phyloP scores from a whole-genome alignment of 176 grass and related monocot genomes.

The Oropetium thomaeum region DNA sequence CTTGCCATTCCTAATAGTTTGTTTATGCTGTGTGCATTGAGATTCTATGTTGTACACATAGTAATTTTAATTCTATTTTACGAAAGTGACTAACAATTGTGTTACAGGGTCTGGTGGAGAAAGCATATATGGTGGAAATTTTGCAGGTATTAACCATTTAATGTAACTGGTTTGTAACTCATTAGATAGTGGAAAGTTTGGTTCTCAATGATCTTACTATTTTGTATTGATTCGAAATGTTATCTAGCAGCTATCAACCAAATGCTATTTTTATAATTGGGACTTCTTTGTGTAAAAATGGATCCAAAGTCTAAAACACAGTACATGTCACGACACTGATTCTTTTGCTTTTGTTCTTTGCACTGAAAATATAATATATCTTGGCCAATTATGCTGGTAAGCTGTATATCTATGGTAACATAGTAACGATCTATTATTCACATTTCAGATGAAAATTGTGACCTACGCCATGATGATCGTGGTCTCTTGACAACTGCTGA shows the following conservation, averaged over 20 bases:
- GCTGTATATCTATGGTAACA: conserved; percentile 14
- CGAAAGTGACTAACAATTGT: conserved; percentile 25
- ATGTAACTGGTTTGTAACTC: not conserved
- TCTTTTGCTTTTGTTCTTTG: conserved; percentile 27
- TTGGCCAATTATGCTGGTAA: conserved; percentile 5
- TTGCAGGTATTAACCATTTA: conserved; percentile 69
- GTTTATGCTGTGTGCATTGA: conserved; percentile 9
- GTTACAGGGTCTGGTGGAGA: conserved; percentile 59
- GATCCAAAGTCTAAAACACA: not conserved
- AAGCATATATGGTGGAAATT: conserved; percentile 73
- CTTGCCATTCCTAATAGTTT: not conserved
- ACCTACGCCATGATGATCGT: conserved; percentile 64
- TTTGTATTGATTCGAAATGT: not conserved
- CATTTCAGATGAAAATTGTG: conserved; percentile 90
- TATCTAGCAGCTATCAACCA: not conserved
- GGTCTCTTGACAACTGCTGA: conserved; percentile 92
- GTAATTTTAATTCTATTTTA: conserved; percentile 7
- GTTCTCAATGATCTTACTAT: not conserved
- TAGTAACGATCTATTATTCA: conserved; percentile 40
- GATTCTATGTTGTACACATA: not conserved
- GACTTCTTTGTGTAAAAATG: not conserved
- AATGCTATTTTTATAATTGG: not conserved
- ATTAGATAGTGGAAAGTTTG: not conserved
- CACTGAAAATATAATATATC: not conserved
- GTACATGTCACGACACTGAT: conserved; percentile 7